A percentile compares a stretch with the other conserved stretches of the same genome.
These are phyloP conservation scores for Microbotryum lychnidis-dioicae DNA, from an alignment of 1,284 basidiomycete species.

Conservation along the genomic window DNA sequence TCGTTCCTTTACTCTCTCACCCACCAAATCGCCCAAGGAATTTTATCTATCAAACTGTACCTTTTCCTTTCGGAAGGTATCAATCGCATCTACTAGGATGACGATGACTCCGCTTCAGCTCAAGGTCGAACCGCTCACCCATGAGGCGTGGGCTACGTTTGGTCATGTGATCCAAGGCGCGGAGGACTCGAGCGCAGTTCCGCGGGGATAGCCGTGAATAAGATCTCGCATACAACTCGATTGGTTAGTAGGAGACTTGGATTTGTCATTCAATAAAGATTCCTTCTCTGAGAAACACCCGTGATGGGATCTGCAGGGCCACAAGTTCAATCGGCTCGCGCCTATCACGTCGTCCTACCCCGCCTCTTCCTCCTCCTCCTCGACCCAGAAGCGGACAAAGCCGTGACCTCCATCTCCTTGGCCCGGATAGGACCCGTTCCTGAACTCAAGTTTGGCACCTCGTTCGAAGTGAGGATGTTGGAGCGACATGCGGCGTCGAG, in stretches of 20 bases:
- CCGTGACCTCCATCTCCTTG: background rate
- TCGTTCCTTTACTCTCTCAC: too few species aligned
- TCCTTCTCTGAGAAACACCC: background rate
- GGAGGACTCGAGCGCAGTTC: background rate
- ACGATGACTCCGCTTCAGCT: background rate
- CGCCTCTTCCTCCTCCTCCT: background rate
- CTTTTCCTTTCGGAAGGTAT: too few species aligned
- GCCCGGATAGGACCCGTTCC: constrained; percentile 1
- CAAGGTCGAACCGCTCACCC: constrained; percentile 2
- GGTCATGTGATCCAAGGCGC: constrained; percentile 5
- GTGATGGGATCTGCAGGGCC: background rate
- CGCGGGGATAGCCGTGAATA: background rate
- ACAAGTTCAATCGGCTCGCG: constrained; percentile 11
- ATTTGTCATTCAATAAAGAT: too few species aligned
- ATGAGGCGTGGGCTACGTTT: constrained; percentile 5
- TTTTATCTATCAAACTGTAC: too few species aligned
- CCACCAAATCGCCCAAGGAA: too few species aligned
- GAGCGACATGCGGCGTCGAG: constrained; percentile 6
- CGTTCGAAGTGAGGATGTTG: constrained; percentile 9
- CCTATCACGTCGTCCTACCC: constrained; percentile 7
- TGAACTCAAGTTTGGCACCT: background rate
- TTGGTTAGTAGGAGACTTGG: background rate
- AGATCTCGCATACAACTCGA: constrained; percentile 1
- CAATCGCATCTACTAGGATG: background rate
- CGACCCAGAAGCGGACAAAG: background rate